Base-by-base conservation (phyloP, 2,329 filamentous ascomycete species). In the Aureobasidium sp. region DNA sequence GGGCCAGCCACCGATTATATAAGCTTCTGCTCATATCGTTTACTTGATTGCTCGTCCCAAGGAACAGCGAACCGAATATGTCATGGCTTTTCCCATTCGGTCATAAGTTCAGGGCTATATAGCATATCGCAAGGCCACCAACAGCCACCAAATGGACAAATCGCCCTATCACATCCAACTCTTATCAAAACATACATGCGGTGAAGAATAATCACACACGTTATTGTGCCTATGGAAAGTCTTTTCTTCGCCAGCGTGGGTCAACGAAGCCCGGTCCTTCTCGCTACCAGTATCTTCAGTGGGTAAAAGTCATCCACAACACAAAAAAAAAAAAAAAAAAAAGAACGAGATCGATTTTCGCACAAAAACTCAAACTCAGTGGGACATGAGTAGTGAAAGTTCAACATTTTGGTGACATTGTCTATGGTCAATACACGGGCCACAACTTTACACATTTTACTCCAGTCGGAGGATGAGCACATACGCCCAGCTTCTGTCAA, bases 31-130 rank as follows among this genome's bases (percentile, higher is more conserved):
- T 44, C 55, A 39, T 46, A 13, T 26, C 43, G 13, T 29, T 13
- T 48, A 15, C 36, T 39, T 59, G 5, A 59, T 48, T 59, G 24
- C 34, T 15, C 20, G 55, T 59, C 55, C 43, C 55, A 59, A 39
- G 55, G 43, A 47, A 27, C 55, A 24, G 8, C 24, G 3, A 39
- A 29, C 34, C 10, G 20, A 39, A 27, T 32, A 24, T 59, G 55
- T 48, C 55, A 59, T 47, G 55, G 55, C 43, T 44, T 59, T 34
- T 32, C 36, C 24, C 13, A n/a, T 24, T 12, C 3, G n/a, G 24
- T 20, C 15, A 46, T 29, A 6, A 57, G 2, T 13, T 24, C n/a
- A 44, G 10, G 15, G 17, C 39, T 17, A 9, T 17, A 24, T 7
- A 39, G 24, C 36, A 27, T 44, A 44, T 46, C 26, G 27, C 27